Percentiles rank a stretch among this genome's conserved stretches.
These are phyloP conservation scores for Phytophthora fragariaefolia DNA, from an alignment of 352 stramenopile genomes.

Conservation along the genomic window DNA sequence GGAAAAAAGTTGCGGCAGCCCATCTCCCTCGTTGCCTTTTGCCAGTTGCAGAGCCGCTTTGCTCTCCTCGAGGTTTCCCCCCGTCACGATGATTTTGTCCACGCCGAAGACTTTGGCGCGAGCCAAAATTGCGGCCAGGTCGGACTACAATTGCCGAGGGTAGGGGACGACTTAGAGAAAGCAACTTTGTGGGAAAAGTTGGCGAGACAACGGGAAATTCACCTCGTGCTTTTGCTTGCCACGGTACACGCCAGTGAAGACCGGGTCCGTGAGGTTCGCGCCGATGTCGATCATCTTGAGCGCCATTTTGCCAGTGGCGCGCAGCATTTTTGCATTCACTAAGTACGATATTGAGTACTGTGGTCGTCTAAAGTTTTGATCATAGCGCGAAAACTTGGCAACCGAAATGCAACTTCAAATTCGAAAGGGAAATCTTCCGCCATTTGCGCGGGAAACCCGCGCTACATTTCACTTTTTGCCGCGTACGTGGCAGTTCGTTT, in stretches of 20 bases:
- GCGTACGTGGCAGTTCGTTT: neutral
- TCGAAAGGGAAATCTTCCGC: slow-evolving; percentile 10
- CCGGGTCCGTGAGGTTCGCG: slow-evolving; percentile 93
- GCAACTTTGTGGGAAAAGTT: neutral
- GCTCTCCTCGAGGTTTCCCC: slow-evolving; percentile 60
- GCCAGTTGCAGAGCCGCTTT: slow-evolving; percentile 43
- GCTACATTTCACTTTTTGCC: slow-evolving; percentile 27
- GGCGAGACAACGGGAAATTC: neutral
- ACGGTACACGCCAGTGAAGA: slow-evolving; percentile 92
- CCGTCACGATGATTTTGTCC: slow-evolving; percentile 93
- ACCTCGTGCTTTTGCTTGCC: slow-evolving; percentile 91
- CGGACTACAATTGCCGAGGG: slow-evolving; percentile 46
- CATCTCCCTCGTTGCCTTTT: slow-evolving; percentile 17
- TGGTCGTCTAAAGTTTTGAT: slow-evolving; percentile 16
- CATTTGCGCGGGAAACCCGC: slow-evolving; percentile 27
- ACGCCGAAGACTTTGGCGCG: slow-evolving; percentile 88
- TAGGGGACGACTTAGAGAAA: slow-evolving; percentile 9
- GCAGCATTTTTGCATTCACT: slow-evolving; percentile 20
- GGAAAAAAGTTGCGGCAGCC: slow-evolving; percentile 53
- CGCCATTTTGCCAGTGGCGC: slow-evolving; percentile 25
- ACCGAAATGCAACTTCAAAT: slow-evolving; percentile 33
- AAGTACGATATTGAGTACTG: slow-evolving; percentile 23
- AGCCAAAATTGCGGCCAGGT: slow-evolving; percentile 89
- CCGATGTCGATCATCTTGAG: slow-evolving; percentile 92
- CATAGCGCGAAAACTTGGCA: slow-evolving; percentile 11